Evolutionary conservation across 164 flowering plant genomes (phyloP).

Genomic region (Amborella trichopoda): DNA sequence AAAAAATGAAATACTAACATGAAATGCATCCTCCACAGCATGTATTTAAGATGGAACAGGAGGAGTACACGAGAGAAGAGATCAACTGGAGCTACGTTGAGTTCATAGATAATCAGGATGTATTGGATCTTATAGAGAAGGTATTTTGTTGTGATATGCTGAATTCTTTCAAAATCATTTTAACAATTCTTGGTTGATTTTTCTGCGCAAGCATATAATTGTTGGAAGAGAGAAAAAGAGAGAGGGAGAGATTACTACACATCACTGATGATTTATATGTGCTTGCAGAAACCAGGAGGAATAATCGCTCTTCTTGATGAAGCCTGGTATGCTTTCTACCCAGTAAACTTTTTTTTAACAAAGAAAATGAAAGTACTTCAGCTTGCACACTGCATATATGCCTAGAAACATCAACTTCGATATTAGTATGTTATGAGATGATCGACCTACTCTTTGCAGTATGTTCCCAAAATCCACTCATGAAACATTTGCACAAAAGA

Average conservation of each 20-base stretch:
- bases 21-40: slow-evolving; percentile 32
- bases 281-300: slow-evolving; percentile 79
- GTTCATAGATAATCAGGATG: slow-evolving; percentile 86
- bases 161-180: too few relatives aligned
- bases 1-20: too few relatives aligned
- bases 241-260: too few relatives aligned
- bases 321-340: slow-evolving; percentile 53
- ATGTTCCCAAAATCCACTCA: slow-evolving; percentile 92
- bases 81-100: slow-evolving; percentile 91
- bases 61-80: slow-evolving; percentile 69
- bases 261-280: slow-evolving; percentile 1
- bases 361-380: too few relatives aligned
- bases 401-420: too few relatives aligned
- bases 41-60: slow-evolving; percentile 89
- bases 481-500: slow-evolving; percentile 80
- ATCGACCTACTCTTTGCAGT: slow-evolving; percentile 25
- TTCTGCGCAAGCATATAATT: too few relatives aligned
- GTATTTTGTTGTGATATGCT: slow-evolving; percentile 15
- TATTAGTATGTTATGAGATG: too few relatives aligned
- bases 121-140: slow-evolving; percentile 77
- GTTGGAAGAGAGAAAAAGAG: too few relatives aligned
- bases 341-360: too few relatives aligned
- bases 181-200: too few relatives aligned
- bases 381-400: too few relatives aligned
- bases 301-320: slow-evolving; percentile 84